Conservation (phyloP, 805 yeast genomes). For the Starmerella asiatica region DNA sequence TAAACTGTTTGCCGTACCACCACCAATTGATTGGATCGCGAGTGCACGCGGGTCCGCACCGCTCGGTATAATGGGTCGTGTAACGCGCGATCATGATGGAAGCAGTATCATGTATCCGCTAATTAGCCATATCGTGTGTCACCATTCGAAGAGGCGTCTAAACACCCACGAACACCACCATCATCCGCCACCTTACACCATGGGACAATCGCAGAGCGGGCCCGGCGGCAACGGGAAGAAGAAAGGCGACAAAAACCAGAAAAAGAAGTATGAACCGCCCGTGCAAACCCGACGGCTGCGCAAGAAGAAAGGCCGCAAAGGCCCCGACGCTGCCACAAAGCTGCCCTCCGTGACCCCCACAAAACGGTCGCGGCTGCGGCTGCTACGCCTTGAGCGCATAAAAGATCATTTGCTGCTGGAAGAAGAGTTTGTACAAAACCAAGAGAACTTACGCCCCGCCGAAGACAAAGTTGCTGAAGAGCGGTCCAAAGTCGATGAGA, state of each 20-base stretch:
- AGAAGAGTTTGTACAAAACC: constrained; percentile 90
- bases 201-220: constrained; percentile 24
- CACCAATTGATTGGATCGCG: constrained; percentile 40
- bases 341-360: constrained; percentile 82
- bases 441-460: constrained; percentile 87
- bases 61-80: constrained; percentile 38
- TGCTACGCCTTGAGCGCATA: constrained; percentile 86
- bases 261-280: constrained; percentile 79
- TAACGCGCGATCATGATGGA: background rate
- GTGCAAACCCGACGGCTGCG: constrained; percentile 80
- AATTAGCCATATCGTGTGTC: no score
- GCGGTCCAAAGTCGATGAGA: constrained; percentile 83
- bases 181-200: constrained; percentile 2
- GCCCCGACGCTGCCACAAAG: constrained; percentile 76
- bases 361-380: constrained; percentile 83
- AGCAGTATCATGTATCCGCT: no score
- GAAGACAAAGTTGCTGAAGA: constrained; percentile 96
- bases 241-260: constrained; percentile 47
- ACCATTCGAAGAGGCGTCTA: no score
- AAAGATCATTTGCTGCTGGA: constrained; percentile 90
- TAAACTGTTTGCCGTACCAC: constrained; percentile 20
- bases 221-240: constrained; percentile 22
- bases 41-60: constrained; percentile 97
- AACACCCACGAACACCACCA: background rate
- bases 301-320: constrained; percentile 71